Percentiles rank a stretch among this genome's conserved stretches.
These are phyloP conservation scores for Setomelanomma holmii DNA, from an alignment of 2,329 filamentous ascomycete genomes.

Conservation along the genomic window DNA sequence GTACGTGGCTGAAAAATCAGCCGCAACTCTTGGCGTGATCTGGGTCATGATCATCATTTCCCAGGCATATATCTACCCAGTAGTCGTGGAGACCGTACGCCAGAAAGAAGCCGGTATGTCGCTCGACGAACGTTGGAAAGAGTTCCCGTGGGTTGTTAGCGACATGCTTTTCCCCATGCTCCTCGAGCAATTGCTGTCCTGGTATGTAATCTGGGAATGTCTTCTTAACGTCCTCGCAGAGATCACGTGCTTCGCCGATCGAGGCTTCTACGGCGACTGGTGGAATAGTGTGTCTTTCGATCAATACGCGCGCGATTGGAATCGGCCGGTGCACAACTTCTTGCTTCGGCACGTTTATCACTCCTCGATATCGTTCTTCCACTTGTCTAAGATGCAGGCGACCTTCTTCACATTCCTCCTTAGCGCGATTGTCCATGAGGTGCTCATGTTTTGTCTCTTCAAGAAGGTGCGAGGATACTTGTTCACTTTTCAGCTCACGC, in stretches of 20 bases:
- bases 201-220: constrained; percentile 80
- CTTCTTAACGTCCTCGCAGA: constrained; percentile 77
- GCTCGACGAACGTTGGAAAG: constrained; percentile 65
- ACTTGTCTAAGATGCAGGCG: constrained; percentile 72
- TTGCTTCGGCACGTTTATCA: constrained; percentile 81
- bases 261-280: constrained; percentile 68
- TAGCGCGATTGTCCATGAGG: constrained; percentile 74
- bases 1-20: constrained; percentile 75
- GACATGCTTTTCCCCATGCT: constrained; percentile 81
- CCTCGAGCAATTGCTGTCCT: constrained; percentile 77
- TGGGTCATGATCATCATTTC: constrained; percentile 81
- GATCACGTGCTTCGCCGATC: constrained; percentile 77
- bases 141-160: constrained; percentile 77
- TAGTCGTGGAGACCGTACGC: constrained; percentile 70
- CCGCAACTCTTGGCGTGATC: constrained; percentile 74
- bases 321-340: constrained; percentile 80
- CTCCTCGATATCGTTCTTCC: constrained; percentile 75
- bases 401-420: constrained; percentile 79
- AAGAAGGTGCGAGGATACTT: constrained; percentile 78
- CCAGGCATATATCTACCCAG: constrained; percentile 78
- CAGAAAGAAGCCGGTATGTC: constrained; percentile 73
- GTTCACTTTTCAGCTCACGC: constrained; percentile 74
- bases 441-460: constrained; percentile 83
- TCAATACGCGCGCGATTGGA: constrained; percentile 82
- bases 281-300: constrained; percentile 69